Conservation (phyloP, 2,329 filamentous ascomycete genomes). For the Cryphonectria nitschkei region DNA sequence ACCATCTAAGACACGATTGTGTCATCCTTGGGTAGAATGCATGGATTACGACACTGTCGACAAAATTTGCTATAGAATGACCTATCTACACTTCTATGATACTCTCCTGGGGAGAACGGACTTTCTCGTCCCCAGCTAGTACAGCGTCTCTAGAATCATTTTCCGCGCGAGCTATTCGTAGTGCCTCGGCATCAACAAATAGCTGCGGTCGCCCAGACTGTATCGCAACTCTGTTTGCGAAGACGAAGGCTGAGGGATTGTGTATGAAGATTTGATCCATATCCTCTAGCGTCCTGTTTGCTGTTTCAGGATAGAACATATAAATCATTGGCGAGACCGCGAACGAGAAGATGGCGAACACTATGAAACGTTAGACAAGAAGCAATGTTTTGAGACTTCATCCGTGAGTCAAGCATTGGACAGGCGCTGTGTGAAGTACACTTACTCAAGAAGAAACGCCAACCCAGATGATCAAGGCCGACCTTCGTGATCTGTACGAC, state of each 20-base stretch:
- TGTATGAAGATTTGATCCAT: slow-evolving; percentile 49
- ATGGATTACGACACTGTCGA: neutral
- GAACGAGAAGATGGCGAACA: slow-evolving; percentile 38
- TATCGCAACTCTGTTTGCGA: slow-evolving; percentile 38
- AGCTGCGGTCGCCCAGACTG: slow-evolving; percentile 41
- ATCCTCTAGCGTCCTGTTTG: slow-evolving; percentile 50
- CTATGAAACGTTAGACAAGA: slow-evolving; percentile 9
- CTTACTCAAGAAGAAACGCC: slow-evolving; percentile 48
- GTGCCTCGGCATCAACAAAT: slow-evolving; percentile 42
- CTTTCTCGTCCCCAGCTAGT: slow-evolving; percentile 14
- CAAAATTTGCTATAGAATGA: neutral
- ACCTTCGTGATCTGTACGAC: slow-evolving; percentile 50
- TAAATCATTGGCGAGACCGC: slow-evolving; percentile 46
- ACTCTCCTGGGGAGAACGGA: neutral
- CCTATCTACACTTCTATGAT: slow-evolving; percentile 10
- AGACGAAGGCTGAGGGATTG: slow-evolving; percentile 39
- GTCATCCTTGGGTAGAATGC: neutral
- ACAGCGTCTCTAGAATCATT: slow-evolving; percentile 14
- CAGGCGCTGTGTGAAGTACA: slow-evolving; percentile 9
- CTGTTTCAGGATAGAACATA: slow-evolving; percentile 54
- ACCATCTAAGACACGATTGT: neutral
- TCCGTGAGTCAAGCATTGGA: neutral
- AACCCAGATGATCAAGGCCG: slow-evolving; percentile 45
- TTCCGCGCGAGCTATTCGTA: slow-evolving; percentile 32
- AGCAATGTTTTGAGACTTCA: neutral